A percentile compares a stretch with the other conserved stretches of the same genome.
These are phyloP conservation scores for Phialemonium atrogriseum DNA, from an alignment of 2,329 filamentous ascomycete species.

Conservation along the genomic window DNA sequence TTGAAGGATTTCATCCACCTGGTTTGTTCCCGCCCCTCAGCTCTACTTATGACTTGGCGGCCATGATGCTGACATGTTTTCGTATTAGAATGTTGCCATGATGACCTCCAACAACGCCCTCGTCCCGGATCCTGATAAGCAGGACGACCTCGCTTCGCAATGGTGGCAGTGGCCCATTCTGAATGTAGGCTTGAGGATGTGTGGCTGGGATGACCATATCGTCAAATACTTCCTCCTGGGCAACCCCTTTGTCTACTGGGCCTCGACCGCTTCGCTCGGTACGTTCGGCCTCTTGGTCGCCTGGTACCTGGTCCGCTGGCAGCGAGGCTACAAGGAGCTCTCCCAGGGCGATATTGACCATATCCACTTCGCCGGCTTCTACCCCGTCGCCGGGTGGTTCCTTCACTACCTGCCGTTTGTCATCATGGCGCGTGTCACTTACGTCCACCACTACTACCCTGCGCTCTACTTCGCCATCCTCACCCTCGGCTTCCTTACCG, in stretches of 20 bases:
- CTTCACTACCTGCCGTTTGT: conserved; percentile 94
- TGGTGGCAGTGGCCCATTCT: conserved; percentile 99
- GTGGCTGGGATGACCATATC: conserved; percentile 90
- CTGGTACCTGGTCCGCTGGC: conserved; percentile 92
- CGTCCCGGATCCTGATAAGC: conserved; percentile 96
- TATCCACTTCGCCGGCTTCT: conserved; percentile 88
- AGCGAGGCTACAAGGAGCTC: conserved; percentile 85
- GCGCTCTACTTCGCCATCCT: conserved; percentile 96
- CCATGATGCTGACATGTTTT: conserved; percentile 2
- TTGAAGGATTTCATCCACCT: conserved; percentile 90
- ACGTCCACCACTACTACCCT: conserved; percentile 98
- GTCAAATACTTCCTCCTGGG: conserved; percentile 98
- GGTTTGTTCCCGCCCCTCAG: conserved; percentile 8
- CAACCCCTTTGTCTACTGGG: conserved; percentile 96
- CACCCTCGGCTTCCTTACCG: conserved; percentile 75
- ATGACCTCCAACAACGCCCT: conserved; percentile 99
- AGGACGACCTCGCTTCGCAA: conserved; percentile 90
- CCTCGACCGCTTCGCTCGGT: conserved; percentile 70
- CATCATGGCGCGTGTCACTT: conserved; percentile 96
- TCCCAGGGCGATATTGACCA: conserved; percentile 75
- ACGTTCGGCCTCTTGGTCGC: conserved; percentile 62
- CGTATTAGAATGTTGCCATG: conserved; percentile 79
- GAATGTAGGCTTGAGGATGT: conserved; percentile 94
- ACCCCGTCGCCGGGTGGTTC: conserved; percentile 89
- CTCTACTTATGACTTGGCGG: not conserved